phyloP scores from a whole-genome alignment of 371 early-diverging fungal genomes.

The Mortierella sp. region DNA sequence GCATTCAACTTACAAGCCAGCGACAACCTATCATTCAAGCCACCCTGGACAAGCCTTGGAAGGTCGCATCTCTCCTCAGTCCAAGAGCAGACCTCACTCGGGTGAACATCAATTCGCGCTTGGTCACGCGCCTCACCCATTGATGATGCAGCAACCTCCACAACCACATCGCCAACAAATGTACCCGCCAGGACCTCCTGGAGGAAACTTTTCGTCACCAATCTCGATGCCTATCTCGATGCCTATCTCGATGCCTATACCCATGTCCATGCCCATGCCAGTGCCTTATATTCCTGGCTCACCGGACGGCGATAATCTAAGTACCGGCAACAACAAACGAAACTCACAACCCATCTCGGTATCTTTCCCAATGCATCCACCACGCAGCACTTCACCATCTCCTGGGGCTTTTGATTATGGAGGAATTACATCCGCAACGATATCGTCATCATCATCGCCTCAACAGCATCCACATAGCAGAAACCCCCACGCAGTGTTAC shows the following conservation, averaged over 20 bases:
- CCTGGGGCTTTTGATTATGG: background rate
- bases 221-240: conserved; percentile 8
- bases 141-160: conserved; percentile 34
- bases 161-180: conserved; percentile 24
- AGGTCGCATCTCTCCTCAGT: conserved; percentile 18
- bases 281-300: conserved; percentile 35
- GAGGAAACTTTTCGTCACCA: background rate
- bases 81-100: conserved; percentile 28
- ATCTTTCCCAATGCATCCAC: conserved; percentile 35
- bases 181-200: conserved; percentile 39
- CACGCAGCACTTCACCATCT: background rate
- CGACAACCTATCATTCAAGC: conserved; percentile 27
- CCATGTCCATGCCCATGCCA: conserved; percentile 42
- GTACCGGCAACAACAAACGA: conserved; percentile 2
- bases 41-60: conserved; percentile 1
- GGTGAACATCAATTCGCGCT: conserved; percentile 10
- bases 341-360: conserved; percentile 51
- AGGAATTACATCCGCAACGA: background rate
- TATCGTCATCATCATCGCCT: conserved; percentile 4
- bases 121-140: conserved; percentile 32
- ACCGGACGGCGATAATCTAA: background rate
- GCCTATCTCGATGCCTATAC: conserved; percentile 20
- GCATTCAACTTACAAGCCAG: conserved; percentile 38
- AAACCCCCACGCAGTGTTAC: conserved; percentile 35
- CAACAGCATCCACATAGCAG: conserved; percentile 1